A percentile compares a stretch with the other conserved stretches of the same genome.
phyloP scores from a whole-genome alignment of 495 filamentous ascomycete species.

The Pseudotulostoma volvatum region DNA sequence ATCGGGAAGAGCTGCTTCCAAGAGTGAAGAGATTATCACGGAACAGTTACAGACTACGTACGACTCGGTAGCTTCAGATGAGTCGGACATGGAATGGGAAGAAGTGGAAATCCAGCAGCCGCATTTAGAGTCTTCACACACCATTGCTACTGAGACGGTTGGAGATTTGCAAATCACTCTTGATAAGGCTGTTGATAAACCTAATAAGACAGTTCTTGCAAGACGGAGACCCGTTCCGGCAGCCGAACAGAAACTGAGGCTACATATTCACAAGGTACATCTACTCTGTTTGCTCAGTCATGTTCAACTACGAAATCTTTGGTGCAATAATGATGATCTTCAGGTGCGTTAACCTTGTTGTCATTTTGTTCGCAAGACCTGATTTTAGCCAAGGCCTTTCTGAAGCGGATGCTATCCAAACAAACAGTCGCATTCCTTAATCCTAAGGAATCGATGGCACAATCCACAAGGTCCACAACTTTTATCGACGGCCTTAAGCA shows the following conservation, averaged over 20 bases:
- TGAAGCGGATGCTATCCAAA: constrained; percentile 43
- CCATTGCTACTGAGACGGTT: constrained; percentile 3
- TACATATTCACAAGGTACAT: constrained; percentile 76
- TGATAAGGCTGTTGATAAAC: constrained; percentile 23
- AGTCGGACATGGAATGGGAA: constrained; percentile 58
- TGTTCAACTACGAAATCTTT: constrained; percentile 56
- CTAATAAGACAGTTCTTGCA: constrained; percentile 15
- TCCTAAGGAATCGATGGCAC: constrained; percentile 43
- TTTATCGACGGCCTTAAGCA: constrained; percentile 65
- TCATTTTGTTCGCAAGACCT: neutral
- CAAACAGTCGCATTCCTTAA: constrained; percentile 46
- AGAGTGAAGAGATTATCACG: constrained; percentile 1
- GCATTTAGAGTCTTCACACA: too few relatives aligned
- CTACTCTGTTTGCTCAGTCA: constrained; percentile 66
- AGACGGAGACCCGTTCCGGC: constrained; percentile 47
- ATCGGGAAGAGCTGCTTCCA: constrained; percentile 3
- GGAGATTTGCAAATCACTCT: constrained; percentile 41
- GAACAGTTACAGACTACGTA: constrained; percentile 22
- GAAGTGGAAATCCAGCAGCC: constrained; percentile 40
- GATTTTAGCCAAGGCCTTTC: constrained; percentile 18
- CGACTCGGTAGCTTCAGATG: constrained; percentile 31
- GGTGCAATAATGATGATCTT: constrained; percentile 66
- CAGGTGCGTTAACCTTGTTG: constrained; percentile 29
- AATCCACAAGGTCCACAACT: constrained; percentile 52
- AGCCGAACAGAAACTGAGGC: constrained; percentile 51